These are phyloP conservation scores for Serendipita vermifera DNA, from an alignment of 768 basidiomycete genomes.

Conservation along the genomic window DNA sequence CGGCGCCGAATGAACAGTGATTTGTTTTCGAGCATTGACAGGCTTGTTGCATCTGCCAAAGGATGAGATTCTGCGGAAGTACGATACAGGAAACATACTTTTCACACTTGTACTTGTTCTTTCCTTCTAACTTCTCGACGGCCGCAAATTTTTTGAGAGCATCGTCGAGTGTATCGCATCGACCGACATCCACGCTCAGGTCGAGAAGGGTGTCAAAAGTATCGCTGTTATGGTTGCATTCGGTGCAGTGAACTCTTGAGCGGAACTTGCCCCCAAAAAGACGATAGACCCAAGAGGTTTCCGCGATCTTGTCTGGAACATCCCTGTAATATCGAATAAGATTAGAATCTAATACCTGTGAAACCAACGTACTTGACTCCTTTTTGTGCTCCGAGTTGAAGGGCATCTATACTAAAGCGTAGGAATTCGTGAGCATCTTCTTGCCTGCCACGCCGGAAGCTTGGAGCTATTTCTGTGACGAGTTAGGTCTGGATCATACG, in stretches of 20 bases:
- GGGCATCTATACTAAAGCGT: slow-evolving; percentile 79
- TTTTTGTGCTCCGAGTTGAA: slow-evolving; percentile 51
- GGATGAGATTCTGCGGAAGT: neutral
- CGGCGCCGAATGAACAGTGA: slow-evolving; percentile 81
- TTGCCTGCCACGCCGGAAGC: slow-evolving; percentile 81
- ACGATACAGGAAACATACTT: slow-evolving; percentile 41
- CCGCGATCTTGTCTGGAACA: slow-evolving; percentile 53
- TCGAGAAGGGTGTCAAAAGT: slow-evolving; percentile 94
- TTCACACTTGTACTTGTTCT: slow-evolving; percentile 97
- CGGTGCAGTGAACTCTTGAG: slow-evolving; percentile 75
- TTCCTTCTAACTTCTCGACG: slow-evolving; percentile 70
- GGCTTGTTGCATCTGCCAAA: slow-evolving; percentile 71
- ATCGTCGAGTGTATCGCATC: slow-evolving; percentile 45
- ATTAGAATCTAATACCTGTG: neutral
- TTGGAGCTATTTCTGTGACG: slow-evolving; percentile 68
- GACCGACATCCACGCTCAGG: slow-evolving; percentile 78
- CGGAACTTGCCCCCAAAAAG: slow-evolving; percentile 87
- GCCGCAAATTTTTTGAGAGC: slow-evolving; percentile 71
- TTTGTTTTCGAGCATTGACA: slow-evolving; percentile 80
- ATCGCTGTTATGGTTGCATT: slow-evolving; percentile 80
- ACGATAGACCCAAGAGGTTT: slow-evolving; percentile 89
- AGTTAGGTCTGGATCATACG: neutral
- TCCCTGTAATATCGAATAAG: slow-evolving; percentile 34
- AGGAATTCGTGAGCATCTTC: slow-evolving; percentile 98
- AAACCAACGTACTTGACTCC: slow-evolving; percentile 55